Evolutionary conservation across 2,329 filamentous ascomycete genomes (phyloP).

Genomic region (Beauveria asiatica): DNA sequence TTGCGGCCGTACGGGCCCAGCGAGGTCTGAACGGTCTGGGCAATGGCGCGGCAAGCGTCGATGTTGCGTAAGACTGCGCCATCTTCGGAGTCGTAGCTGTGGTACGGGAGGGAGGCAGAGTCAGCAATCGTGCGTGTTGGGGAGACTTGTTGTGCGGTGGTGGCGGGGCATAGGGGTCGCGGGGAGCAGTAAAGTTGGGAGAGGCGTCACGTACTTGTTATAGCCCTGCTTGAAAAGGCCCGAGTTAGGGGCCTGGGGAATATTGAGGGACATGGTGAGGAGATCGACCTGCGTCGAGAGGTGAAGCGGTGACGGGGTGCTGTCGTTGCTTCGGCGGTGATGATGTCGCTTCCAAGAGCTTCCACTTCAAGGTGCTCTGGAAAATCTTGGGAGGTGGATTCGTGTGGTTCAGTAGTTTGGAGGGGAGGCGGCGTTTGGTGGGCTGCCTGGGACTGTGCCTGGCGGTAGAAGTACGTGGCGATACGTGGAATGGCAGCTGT

Average conservation of each 20-base stretch:
- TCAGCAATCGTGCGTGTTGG: constrained; percentile 11
- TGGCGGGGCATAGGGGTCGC: constrained; percentile 18
- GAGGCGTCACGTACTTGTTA: constrained; percentile 62
- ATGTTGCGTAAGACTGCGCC: constrained; percentile 97
- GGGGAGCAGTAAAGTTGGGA: constrained; percentile 17
- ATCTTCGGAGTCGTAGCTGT: constrained; percentile 97
- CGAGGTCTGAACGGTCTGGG: constrained; percentile 92
- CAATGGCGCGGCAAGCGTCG: constrained; percentile 93
- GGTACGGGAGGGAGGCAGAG: constrained; percentile 13
- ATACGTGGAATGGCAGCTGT: background rate
- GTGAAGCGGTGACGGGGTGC: constrained; percentile 5
- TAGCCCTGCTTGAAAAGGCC: constrained; percentile 95
- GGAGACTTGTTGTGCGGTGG: constrained; percentile 5
- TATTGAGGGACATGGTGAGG: constrained; percentile 78
- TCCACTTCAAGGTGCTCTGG: constrained; percentile 7
- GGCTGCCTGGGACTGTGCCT: background rate
- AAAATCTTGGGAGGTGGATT: constrained; percentile 11
- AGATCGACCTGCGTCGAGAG: constrained; percentile 4
- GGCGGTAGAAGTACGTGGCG: background rate
- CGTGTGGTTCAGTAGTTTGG: background rate
- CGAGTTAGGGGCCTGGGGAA: constrained; percentile 87
- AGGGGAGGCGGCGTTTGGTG: constrained; percentile 3
- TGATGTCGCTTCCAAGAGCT: constrained; percentile 12
- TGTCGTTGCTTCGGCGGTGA: constrained; percentile 10
- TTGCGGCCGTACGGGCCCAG: constrained; percentile 96